Base-by-base conservation (phyloP, 148 eudicot species). In the Gaultheria prostrata region DNA sequence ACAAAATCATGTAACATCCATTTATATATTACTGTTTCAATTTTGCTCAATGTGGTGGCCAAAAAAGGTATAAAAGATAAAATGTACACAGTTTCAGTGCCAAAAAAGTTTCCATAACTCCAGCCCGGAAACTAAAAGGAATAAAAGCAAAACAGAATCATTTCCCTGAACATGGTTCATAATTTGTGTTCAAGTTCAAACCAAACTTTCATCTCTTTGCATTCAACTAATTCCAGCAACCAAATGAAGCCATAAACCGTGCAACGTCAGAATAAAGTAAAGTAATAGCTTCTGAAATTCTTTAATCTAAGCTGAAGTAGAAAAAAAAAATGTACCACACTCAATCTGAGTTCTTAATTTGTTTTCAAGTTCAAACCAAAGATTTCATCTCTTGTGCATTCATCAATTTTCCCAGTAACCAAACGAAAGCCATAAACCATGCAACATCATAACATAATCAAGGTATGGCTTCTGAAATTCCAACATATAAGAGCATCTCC, bases 351-450 rank as follows among this genome's bases (percentile, higher is more conserved):
- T 76, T 12, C 26, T 45, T 11, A 20, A 45, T 49, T 76, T 13
- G 51, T 76, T 76, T 11, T 49, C 57, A 49, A 46, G 51, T 26
- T 49, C 57, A 76, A 76, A 76, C 56, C 79, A 59, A 33, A 54
- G 21, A 28, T 51, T 26, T 26, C 45, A 26, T n/a, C 18, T n/a
- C 26, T 78, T 59, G 54, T 54, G 24, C 6, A 14, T 30, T 17
- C 14, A 3, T n/a, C n/a, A n/a, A 63, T 80, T 63, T 45, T 8
- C 26, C 2, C 54, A 26, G 43, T 3, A 45, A 59, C 51, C 18
- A 61, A 80, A 46, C 20, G 9, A 49, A 49, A 49, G 45, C 32
- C 24, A 69, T 69, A 75, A 45, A 67, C 13, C 20, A 8, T 33
- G 1, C 49, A 20, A 56, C 11, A 17, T 12, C 56, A 1, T 12